phyloP scores from a whole-genome alignment of 164 flowering plant species.

The Berberis thunbergii region DNA sequence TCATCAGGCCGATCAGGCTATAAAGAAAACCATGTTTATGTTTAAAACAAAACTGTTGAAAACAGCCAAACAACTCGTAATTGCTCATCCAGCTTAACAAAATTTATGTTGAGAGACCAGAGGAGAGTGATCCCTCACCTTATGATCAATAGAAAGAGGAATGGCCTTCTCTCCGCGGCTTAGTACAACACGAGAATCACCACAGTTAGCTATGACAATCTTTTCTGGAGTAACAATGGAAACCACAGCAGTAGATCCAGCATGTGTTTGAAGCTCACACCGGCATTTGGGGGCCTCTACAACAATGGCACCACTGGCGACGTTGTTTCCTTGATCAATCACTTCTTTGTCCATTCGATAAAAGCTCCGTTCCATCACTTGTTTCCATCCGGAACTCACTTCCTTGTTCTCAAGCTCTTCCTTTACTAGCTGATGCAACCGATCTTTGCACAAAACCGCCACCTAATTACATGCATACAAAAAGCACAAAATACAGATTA shows the following conservation, averaged over 20 bases:
- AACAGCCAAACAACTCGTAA: background rate
- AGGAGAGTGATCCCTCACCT: conserved; percentile 21
- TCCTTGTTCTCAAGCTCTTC: too few species aligned
- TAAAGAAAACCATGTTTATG: background rate
- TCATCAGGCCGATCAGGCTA: conserved; percentile 93
- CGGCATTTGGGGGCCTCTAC: too few species aligned
- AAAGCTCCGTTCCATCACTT: too few species aligned
- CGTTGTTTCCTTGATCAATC: too few species aligned
- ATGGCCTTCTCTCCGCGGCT: conserved; percentile 52
- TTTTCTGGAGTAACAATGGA: conserved; percentile 55
- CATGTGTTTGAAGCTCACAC: conserved; percentile 52
- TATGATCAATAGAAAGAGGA: conserved; percentile 57
- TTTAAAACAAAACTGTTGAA: background rate
- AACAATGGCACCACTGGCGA: too few species aligned
- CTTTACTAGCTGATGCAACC: too few species aligned
- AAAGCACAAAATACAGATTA: too few species aligned
- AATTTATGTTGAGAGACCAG: background rate
- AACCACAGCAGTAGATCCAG: conserved; percentile 85
- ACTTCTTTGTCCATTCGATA: too few species aligned
- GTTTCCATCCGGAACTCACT: too few species aligned
- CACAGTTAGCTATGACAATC: conserved; percentile 78
- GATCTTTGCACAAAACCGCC: too few species aligned
- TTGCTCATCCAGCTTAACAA: background rate
- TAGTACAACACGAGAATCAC: conserved; percentile 80
- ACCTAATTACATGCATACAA: too few species aligned